phyloP scores from a whole-genome alignment of 2,329 filamentous ascomycete genomes.

The Fusarium sublunatum region DNA sequence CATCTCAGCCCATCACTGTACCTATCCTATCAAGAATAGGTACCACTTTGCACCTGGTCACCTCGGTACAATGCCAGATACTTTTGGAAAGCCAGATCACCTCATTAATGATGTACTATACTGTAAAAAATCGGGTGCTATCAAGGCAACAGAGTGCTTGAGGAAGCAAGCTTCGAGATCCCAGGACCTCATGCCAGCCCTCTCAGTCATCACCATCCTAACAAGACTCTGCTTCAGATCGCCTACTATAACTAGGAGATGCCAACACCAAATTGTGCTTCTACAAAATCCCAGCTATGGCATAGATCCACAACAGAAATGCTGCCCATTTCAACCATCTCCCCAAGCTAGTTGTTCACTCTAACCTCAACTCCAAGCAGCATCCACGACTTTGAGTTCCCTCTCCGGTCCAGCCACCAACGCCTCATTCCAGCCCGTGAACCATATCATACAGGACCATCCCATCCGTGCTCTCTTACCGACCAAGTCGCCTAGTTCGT shows the following conservation, averaged over 20 bases:
- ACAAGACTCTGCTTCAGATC: conserved; percentile 1
- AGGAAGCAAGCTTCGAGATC: conserved; percentile 2
- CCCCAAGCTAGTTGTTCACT: conserved; percentile 3
- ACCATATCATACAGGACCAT: conserved; percentile 33
- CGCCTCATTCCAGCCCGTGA: conserved; percentile 36
- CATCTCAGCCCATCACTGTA: not conserved
- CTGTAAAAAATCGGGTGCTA: not conserved
- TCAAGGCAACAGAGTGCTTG: not conserved
- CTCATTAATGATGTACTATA: not conserved
- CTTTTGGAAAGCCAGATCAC: not conserved
- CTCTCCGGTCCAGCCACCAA: conserved; percentile 24
- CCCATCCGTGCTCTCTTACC: conserved; percentile 29
- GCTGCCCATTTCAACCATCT: conserved; percentile 8
- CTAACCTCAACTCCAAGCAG: conserved; percentile 10
- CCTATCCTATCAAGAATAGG: not conserved
- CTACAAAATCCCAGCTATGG: conserved; percentile 10
- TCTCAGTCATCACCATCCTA: conserved; percentile 1
- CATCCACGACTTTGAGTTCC: conserved; percentile 24
- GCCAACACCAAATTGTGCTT: conserved; percentile 15
- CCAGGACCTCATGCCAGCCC: not conserved
- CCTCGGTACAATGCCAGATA: not conserved
- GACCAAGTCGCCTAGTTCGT: conserved; percentile 20
- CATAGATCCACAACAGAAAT: conserved; percentile 22
- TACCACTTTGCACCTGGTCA: not conserved
- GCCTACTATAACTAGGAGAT: conserved; percentile 13